Conservation (phyloP, 169 alveolate species). For the Hepatocystis sp. region DNA sequence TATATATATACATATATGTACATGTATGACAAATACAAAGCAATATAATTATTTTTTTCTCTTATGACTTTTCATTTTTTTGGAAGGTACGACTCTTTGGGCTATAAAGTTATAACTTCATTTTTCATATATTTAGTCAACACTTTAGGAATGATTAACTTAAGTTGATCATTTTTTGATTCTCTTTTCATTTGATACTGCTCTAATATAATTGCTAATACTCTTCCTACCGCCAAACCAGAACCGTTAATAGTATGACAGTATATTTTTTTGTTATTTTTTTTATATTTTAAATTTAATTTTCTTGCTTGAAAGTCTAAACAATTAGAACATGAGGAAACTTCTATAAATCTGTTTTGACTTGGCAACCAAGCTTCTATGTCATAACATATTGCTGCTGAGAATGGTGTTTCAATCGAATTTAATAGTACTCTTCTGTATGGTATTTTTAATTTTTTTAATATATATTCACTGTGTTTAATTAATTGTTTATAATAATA, state of each 20-base stretch:
- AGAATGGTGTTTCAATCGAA: constrained; percentile 77
- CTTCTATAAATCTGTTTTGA: constrained; percentile 80
- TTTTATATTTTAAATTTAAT: constrained; percentile 73
- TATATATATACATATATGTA: background rate
- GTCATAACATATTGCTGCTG: constrained; percentile 82
- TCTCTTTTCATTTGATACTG: constrained; percentile 62
- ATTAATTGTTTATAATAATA: constrained; percentile 78
- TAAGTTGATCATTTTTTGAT: constrained; percentile 55
- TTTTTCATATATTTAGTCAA: constrained; percentile 78
- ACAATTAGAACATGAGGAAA: constrained; percentile 84
- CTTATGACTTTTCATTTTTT: no score
- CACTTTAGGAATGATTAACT: constrained; percentile 78
- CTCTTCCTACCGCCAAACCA: constrained; percentile 86
- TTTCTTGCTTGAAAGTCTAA: constrained; percentile 82
- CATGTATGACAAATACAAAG: background rate
- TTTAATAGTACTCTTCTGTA: constrained; percentile 78
- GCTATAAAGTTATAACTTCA: constrained; percentile 2
- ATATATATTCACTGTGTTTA: constrained; percentile 80
- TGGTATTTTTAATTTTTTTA: constrained; percentile 73
- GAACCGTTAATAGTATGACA: constrained; percentile 86
- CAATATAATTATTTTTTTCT: no score
- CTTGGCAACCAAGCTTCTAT: constrained; percentile 85
- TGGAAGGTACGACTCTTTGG: no score
- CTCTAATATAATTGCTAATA: constrained; percentile 84
- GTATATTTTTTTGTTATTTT: constrained; percentile 27